A percentile compares a stretch with the other conserved stretches of the same genome.
These are phyloP conservation scores for Linnemannia exigua DNA, from an alignment of 192 early-diverging fungal genomes.

Conservation along the genomic window DNA sequence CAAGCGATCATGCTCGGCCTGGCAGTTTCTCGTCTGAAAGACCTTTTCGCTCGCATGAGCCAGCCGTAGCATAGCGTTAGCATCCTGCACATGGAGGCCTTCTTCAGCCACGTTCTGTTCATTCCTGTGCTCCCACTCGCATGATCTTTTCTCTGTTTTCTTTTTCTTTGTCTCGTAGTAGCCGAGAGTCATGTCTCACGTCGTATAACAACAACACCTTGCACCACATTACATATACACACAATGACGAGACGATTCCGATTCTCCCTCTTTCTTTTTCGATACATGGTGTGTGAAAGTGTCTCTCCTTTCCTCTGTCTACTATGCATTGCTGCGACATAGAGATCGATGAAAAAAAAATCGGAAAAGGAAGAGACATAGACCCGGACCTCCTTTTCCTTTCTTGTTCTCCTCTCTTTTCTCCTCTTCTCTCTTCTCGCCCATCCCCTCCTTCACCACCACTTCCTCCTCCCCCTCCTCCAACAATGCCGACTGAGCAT, in stretches of 20 bases:
- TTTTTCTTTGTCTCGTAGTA: not conserved
- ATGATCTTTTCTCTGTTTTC: not conserved
- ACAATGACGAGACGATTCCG: not conserved
- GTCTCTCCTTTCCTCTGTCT: not conserved
- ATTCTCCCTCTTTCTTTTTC: slow-evolving; percentile 9
- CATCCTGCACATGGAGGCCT: not conserved
- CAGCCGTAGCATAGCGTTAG: not conserved
- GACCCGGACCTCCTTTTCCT: not conserved
- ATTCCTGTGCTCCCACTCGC: not conserved
- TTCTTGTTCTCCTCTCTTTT: not conserved
- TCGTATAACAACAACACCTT: not conserved
- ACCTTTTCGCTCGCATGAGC: not conserved
- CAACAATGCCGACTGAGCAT: slow-evolving; percentile 32
- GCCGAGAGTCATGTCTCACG: not conserved
- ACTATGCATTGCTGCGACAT: not conserved
- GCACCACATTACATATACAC: not conserved
- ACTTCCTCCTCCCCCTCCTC: too few species aligned
- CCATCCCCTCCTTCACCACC: not conserved
- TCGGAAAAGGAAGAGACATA: not conserved
- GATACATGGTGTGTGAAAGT: not conserved
- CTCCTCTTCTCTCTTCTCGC: not conserved
- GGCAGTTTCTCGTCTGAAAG: too few species aligned
- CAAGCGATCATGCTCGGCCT: too few species aligned
- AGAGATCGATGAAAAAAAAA: not conserved
- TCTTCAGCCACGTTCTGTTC: not conserved